Evolutionary conservation across 305 asterid species (phyloP).

Genomic region (Fraxinus paxiana): DNA sequence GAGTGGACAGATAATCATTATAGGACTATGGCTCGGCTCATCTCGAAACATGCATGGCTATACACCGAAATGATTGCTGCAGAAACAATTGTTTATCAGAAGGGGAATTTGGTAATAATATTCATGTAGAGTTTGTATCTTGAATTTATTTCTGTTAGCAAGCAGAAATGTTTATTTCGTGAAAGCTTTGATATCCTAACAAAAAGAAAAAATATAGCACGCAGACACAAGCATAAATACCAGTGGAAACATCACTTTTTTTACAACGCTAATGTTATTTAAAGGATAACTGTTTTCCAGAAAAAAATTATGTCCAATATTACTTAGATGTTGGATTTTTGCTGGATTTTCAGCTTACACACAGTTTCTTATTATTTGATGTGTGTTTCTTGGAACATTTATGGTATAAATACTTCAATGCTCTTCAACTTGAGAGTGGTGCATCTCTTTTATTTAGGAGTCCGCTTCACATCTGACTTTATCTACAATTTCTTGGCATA

Average conservation of each 20-base stretch:
- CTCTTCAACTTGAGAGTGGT: constrained; percentile 15
- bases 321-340: constrained; percentile 1
- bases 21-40: constrained; percentile 84
- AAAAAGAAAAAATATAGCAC: constrained; percentile 7
- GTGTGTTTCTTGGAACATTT: constrained; percentile 1
- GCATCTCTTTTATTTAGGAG: constrained; percentile 4
- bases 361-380: background rate
- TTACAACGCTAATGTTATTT: background rate
- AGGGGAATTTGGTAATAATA: constrained; percentile 71
- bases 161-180: constrained; percentile 3
- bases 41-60: constrained; percentile 79
- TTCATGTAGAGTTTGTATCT: constrained; percentile 5
- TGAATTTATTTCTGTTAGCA: background rate
- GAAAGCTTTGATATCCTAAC: background rate
- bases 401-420: background rate
- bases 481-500: constrained; percentile 22
- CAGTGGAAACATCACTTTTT: background rate
- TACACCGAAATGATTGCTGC: constrained; percentile 97
- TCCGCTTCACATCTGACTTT: constrained; percentile 23
- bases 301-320: background rate
- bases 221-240: background rate
- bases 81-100: constrained; percentile 80
- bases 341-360: background rate
- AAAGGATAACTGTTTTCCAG: background rate
- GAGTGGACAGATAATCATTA: constrained; percentile 81